phyloP scores from a whole-genome alignment of 2,329 filamentous ascomycete genomes.

The Ceratocystis papillata region DNA sequence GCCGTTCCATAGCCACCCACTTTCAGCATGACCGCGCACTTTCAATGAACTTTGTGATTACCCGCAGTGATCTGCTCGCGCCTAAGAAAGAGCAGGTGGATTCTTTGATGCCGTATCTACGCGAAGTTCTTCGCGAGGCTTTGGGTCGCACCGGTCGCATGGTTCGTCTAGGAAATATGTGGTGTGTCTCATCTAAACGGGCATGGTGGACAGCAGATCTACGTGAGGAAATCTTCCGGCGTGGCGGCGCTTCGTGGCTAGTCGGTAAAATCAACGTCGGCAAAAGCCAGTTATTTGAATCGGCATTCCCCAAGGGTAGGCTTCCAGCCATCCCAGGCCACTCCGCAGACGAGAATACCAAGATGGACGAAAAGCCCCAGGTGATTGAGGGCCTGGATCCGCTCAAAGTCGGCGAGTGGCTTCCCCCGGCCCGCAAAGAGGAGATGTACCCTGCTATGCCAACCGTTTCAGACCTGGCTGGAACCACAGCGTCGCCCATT shows the following conservation, averaged over 20 bases:
- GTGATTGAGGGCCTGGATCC: conserved; percentile 26
- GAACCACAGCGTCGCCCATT: conserved; percentile 91
- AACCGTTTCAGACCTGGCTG: conserved; percentile 72
- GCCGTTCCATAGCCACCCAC: conserved; percentile 56
- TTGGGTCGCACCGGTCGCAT: conserved; percentile 57
- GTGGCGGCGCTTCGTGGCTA: conserved; percentile 85
- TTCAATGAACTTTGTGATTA: conserved; percentile 84
- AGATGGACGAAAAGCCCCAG: background rate
- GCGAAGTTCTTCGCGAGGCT: conserved; percentile 63
- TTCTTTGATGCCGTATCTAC: conserved; percentile 71
- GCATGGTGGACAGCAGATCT: conserved; percentile 85
- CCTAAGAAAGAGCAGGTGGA: conserved; percentile 78
- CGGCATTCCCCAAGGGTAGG: conserved; percentile 67
- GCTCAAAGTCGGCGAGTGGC: conserved; percentile 43
- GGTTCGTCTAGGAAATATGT: conserved; percentile 77
- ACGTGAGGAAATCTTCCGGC: conserved; percentile 73
- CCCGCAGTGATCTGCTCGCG: conserved; percentile 73
- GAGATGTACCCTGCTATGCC: conserved; percentile 74
- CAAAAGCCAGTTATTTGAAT: conserved; percentile 83
- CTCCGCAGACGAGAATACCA: background rate
- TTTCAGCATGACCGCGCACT: conserved; percentile 58
- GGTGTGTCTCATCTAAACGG: conserved; percentile 73
- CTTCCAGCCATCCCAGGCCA: background rate
- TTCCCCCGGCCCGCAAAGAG: conserved; percentile 66
- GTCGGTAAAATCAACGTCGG: conserved; percentile 98